These are phyloP conservation scores for Kodamaea suecica DNA, from an alignment of 1,139 yeast genomes.

Conservation along the genomic window DNA sequence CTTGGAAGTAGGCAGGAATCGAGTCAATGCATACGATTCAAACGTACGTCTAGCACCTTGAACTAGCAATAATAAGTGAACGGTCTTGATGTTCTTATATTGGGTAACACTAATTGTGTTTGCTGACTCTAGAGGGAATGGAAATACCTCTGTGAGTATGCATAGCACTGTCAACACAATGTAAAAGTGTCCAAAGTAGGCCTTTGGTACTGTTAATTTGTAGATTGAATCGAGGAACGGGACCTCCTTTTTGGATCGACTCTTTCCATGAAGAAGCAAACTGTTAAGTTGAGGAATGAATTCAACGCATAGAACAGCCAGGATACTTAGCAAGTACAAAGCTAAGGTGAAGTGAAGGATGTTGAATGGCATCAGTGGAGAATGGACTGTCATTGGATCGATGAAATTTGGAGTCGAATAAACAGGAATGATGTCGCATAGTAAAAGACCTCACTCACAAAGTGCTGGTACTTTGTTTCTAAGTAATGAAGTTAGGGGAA, in stretches of 20 bases:
- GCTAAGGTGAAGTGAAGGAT: conserved; percentile 4
- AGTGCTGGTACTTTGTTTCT: too few relatives aligned
- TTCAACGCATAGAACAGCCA: conserved; percentile 10
- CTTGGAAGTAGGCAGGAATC: conserved; percentile 45
- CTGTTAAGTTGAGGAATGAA: conserved; percentile 10
- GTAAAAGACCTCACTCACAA: too few relatives aligned
- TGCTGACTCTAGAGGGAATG: not conserved
- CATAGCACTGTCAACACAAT: conserved; percentile 23
- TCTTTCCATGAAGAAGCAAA: conserved; percentile 17
- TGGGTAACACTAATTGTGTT: not conserved
- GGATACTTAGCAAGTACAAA: conserved; percentile 7
- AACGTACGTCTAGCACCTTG: conserved; percentile 65
- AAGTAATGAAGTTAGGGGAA: too few relatives aligned
- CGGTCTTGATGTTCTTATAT: conserved; percentile 6
- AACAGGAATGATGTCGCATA: too few relatives aligned
- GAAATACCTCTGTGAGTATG: conserved; percentile 3
- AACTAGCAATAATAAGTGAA: conserved; percentile 25
- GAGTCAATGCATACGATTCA: conserved; percentile 57
- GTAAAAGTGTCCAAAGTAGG: conserved; percentile 50
- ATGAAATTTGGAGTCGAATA: too few relatives aligned
- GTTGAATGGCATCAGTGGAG: too few relatives aligned
- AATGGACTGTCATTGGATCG: too few relatives aligned
- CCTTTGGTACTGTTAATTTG: conserved; percentile 43
- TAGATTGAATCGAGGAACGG: conserved; percentile 6
- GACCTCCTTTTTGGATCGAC: conserved; percentile 1